Base-by-base conservation (phyloP, 306 rosid genomes). In the Quercus wislizeni region DNA sequence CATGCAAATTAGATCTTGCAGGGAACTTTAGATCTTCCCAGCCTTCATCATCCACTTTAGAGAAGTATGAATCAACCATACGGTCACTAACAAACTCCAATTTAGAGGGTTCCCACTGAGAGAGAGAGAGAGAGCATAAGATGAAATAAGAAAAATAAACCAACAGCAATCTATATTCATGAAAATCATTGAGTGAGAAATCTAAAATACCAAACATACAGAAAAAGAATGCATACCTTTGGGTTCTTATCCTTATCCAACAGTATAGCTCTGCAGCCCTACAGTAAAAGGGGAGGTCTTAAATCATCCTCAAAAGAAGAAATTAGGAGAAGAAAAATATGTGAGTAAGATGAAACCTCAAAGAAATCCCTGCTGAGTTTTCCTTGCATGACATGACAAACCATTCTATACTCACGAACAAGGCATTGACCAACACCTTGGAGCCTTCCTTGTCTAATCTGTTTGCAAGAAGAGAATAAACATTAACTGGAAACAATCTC, bases 251-350 rank as follows among this genome's bases (percentile, higher is more conserved):
- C 98, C 76, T 95, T 93, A 76, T 92, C 99, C 79, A 90, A 65
- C 76, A 95, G 78, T 84, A 95, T 77, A 83, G 99, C 99, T 92
- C 99, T 88, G 78, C 96, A 93, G 77, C 99, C 98, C 99, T 95
- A 90, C 85, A 88, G 57, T 35, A 69, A 73, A 76, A 20, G 74
- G 79, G 75, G 20, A 33, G 21, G 30, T 78, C 59, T 28, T 67
- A 46, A 78, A 80, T 76, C 62, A 76, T n/a, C 28, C 25, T 2
- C 55, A 56, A 75, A 55, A 73, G 78, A 78, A 58, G 52, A 74
- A 79, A 76, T 71, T 14, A 71, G 77, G 49, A 27, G 30, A 30
- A 74, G 3, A 33, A 68, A 77, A 38, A n/a, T 73, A 56, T 20
- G 10, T 8, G 9, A 33, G 69, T 56, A 38, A 75, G 68, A 19